Evolutionary conservation across 805 yeast genomes (phyloP), one percentile per base, ranked within the genome.

Genomic region (Saccharomyces cerevisiae): DNA sequence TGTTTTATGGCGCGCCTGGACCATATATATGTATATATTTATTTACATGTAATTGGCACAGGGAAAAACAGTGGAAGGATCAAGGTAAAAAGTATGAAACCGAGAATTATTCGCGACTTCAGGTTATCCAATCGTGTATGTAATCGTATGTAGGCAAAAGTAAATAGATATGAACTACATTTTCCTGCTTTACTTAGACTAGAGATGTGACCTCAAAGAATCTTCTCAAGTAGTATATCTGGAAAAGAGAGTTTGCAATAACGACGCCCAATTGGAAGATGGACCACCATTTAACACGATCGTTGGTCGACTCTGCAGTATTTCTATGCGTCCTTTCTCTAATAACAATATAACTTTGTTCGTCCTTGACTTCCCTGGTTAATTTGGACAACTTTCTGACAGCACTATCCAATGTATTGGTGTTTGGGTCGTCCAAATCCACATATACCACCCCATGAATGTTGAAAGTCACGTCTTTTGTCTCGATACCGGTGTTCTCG

Each of bases 231-330:
- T 91, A 92, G 74, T 87, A 87, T 58, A 92, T 90, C 74, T 92
- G 99, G 82, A 94, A 94, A 54, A 91, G 62, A 28, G 96, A 88
- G 76, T 90, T 94, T 57, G 79, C 80, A 17, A 85, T 86, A 48
- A 92, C 97, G 53, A 94, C 91, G 51, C 84, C 64, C 59, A 94
- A 76, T 76, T 92, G 99, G 79, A 91, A 86, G 31, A 89, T 78
- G 28, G 96, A 88, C 99, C 99, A 92, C 89, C 96, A 94, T 73
- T 92, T 92, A 60, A 92, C 98, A 66, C 99, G 83, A 53, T 94
- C 85, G 73, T 92, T 92, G 48, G 99, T 92, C 26, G 96, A 87
- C 74, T 92, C 99, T 5, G 99, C 98, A 9, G 99, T 92, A 75
- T 92, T 94, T 81, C 99, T 87, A 72, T 92, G 99, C 14, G 95